phyloP scores from a whole-genome alignment of 768 basidiomycete species.

The Dictyophora rubrovolvata region DNA sequence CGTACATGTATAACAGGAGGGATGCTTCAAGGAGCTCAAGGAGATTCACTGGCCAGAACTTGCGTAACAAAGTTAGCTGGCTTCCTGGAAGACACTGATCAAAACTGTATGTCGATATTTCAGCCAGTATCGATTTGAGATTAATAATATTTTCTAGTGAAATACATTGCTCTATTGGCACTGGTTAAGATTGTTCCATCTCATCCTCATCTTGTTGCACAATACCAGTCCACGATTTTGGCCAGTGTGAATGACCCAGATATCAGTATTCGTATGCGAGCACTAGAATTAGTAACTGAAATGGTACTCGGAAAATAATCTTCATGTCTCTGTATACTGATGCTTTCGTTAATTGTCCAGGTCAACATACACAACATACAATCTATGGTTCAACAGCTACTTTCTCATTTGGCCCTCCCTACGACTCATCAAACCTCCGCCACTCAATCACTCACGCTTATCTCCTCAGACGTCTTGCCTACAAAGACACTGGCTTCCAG shows the following conservation, averaged over 20 bases:
- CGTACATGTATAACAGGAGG: conserved; percentile 96
- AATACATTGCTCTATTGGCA: conserved; percentile 92
- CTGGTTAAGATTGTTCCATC: conserved; percentile 93
- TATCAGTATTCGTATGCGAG: conserved; percentile 92
- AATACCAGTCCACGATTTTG: conserved; percentile 87
- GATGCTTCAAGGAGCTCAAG: conserved; percentile 77
- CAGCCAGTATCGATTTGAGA: neutral
- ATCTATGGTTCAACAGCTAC: conserved; percentile 79
- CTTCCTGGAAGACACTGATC: conserved; percentile 88
- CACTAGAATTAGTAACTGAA: conserved; percentile 84
- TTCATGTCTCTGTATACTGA: neutral
- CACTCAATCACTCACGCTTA: conserved; percentile 39
- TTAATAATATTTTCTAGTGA: conserved; percentile 49
- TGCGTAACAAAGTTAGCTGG: conserved; percentile 91
- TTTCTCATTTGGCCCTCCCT: conserved; percentile 71
- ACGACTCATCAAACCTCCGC: conserved; percentile 46
- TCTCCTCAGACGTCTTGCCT: conserved; percentile 35
- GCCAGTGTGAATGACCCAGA: conserved; percentile 87
- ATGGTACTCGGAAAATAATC: conserved; percentile 46
- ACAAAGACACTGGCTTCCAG: conserved; percentile 22
- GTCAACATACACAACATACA: conserved; percentile 78
- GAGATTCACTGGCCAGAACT: conserved; percentile 67
- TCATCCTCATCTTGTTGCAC: conserved; percentile 79
- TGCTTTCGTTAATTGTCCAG: conserved; percentile 30
- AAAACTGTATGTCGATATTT: conserved; percentile 65